Evolutionary conservation across 208 protist genomes (phyloP).

Genomic region (Leishmania guyanensis): DNA sequence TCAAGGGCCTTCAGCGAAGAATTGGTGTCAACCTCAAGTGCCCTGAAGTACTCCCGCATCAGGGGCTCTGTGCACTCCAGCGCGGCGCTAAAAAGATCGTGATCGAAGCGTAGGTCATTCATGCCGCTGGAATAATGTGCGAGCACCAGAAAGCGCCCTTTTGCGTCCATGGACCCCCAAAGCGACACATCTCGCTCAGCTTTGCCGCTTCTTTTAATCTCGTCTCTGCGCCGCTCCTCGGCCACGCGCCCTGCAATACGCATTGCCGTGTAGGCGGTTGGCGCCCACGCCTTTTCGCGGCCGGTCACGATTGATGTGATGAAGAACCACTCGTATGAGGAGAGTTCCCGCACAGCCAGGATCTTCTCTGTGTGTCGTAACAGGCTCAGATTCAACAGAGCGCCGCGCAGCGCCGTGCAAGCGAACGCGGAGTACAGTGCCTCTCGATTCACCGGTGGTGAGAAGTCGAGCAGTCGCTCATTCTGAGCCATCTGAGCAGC

Average conservation of each 20-base stretch:
- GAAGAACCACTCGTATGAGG: slow-evolving; percentile 20
- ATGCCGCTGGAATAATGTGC: not conserved
- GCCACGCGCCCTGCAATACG: not conserved
- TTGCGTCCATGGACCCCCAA: not conserved
- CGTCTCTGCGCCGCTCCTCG: slow-evolving; percentile 8
- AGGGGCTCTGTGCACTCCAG: slow-evolving; percentile 5
- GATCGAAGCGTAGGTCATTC: slow-evolving; percentile 2
- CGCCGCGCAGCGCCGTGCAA: not conserved
- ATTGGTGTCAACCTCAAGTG: not conserved
- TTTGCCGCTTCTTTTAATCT: not conserved
- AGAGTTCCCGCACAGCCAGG: slow-evolving; percentile 4
- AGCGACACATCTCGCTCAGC: slow-evolving; percentile 9
- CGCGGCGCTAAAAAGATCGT: not conserved
- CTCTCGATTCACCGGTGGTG: not conserved
- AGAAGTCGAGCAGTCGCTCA: not conserved
- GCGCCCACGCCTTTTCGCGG: slow-evolving; percentile 13
- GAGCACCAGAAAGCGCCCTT: slow-evolving; percentile 2
- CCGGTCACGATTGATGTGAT: slow-evolving; percentile 6
- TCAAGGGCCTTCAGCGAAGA: not conserved
- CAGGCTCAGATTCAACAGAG: slow-evolving; percentile 17
- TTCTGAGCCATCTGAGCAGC: not conserved
- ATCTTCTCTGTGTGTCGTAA: slow-evolving; percentile 17
- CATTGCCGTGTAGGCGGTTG: not conserved
- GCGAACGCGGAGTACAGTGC: slow-evolving; percentile 1
- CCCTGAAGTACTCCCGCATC: slow-evolving; percentile 16